Base-by-base conservation (phyloP, 306 rosid species). In the Echinosophora koreensis region DNA sequence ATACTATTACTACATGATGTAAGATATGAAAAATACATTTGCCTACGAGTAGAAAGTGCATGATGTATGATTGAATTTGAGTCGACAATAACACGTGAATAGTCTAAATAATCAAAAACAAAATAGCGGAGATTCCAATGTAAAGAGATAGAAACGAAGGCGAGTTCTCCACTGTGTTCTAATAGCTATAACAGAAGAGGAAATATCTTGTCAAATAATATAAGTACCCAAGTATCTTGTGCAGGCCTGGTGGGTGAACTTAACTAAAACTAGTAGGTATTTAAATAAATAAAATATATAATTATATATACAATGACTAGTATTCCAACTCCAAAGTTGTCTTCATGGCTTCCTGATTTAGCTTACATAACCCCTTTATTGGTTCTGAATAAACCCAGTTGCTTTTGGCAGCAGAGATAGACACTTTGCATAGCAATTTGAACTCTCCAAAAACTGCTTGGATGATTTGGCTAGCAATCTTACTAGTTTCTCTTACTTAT, bases 401-500 rank as follows among this genome's bases (percentile, higher is more conserved):
- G 28, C 42, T 13, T 69, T 69, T 14, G 75, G 60, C 3, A 13
- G 37, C 51, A 66, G 18, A 51, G 39, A 59, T 41, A 59, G 37
- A 28, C 34, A 18, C 51, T 13, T 42, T 9, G 3, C 38, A 8
- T 6, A 60, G 27, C 71, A 57, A 7, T 4, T 63, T 11, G 41
- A 32, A 47, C 35, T 12, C 32, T 12, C 12, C 51, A 57, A 32
- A n/a, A 71, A 77, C 83, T 70, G 71, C 47, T 55, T 54, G 74
- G 62, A 78, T 80, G 70, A 66, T 80, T 72, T 81, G 74, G 87
- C 18, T 73, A 6, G 54, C 84, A n/a, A 4, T 79, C 58, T 54
- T 79, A 18, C 30, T 88, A 10, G 15, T 77, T 66, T 77, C 65
- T 63, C 63, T 92, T 49, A 46, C 78, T 73, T 82, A 1, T 74